Evolutionary conservation across 2,329 filamentous ascomycete genomes (phyloP).

Genomic region (Nemania abortiva): DNA sequence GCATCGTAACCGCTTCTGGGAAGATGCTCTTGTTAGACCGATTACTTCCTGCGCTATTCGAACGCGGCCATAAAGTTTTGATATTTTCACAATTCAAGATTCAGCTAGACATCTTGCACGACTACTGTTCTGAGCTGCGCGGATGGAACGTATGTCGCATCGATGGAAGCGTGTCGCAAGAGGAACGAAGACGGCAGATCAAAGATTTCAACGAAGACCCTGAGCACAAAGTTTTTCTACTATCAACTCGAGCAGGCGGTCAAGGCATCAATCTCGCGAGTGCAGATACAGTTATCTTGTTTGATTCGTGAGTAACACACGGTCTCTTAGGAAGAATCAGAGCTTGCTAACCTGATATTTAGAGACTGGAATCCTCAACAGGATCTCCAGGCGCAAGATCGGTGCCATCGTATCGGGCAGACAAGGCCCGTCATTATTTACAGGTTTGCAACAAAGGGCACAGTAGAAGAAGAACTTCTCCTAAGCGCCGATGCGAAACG

Average conservation of each 20-base stretch:
- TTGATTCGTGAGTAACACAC: constrained; percentile 68
- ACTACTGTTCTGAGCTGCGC: constrained; percentile 84
- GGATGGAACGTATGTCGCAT: constrained; percentile 88
- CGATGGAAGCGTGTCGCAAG: constrained; percentile 86
- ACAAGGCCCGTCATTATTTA: constrained; percentile 93
- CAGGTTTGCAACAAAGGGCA: constrained; percentile 90
- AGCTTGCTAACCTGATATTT: constrained; percentile 32
- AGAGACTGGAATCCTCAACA: constrained; percentile 95
- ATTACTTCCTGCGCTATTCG: constrained; percentile 80
- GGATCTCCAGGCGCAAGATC: constrained; percentile 95
- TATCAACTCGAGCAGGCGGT: constrained; percentile 91
- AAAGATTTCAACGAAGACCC: constrained; percentile 76
- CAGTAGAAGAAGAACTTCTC: constrained; percentile 88
- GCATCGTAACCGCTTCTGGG: constrained; percentile 85
- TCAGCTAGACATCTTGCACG: constrained; percentile 89
- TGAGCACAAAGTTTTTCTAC: constrained; percentile 80
- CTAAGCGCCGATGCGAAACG: constrained; percentile 92
- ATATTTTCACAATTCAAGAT: constrained; percentile 98
- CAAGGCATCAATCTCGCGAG: constrained; percentile 94
- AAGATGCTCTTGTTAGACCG: constrained; percentile 97
- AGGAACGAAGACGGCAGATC: constrained; percentile 77
- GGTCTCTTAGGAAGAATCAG: not conserved
- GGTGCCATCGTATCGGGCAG: constrained; percentile 94
- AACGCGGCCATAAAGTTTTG: constrained; percentile 85
- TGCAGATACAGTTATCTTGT: constrained; percentile 92